These are phyloP conservation scores for Neoboletus subvelutipes DNA, from an alignment of 768 basidiomycete genomes.

Conservation along the genomic window DNA sequence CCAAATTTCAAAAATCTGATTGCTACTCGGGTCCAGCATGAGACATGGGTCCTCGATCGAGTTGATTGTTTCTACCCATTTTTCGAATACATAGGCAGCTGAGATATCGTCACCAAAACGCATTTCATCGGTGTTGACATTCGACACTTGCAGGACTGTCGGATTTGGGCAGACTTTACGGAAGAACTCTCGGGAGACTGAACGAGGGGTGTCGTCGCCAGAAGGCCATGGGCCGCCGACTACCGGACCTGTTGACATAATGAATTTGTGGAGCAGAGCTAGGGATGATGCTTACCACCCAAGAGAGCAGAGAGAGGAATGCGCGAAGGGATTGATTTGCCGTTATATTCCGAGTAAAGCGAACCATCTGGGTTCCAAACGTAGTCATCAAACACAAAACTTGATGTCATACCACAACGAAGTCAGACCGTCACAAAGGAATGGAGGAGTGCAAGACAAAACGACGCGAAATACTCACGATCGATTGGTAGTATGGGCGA, in stretches of 20 bases:
- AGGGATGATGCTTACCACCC: slow-evolving; percentile 28
- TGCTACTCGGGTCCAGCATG: slow-evolving; percentile 28
- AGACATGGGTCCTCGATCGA: slow-evolving; percentile 41
- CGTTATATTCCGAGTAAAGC: slow-evolving; percentile 38
- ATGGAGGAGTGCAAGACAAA: background rate
- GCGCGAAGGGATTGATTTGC: slow-evolving; percentile 38
- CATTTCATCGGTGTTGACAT: slow-evolving; percentile 31
- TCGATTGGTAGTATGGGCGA: slow-evolving; percentile 36
- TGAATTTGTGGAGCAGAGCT: background rate
- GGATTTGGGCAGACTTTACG: slow-evolving; percentile 41
- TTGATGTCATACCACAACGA: slow-evolving; percentile 8
- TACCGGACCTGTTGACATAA: slow-evolving; percentile 35
- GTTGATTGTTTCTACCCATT: slow-evolving; percentile 38
- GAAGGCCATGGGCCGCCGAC: slow-evolving; percentile 40
- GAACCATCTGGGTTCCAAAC: slow-evolving; percentile 38
- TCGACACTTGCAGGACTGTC: slow-evolving; percentile 31
- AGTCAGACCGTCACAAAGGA: slow-evolving; percentile 1
- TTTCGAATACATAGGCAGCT: slow-evolving; percentile 33
- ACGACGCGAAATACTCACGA: slow-evolving; percentile 27
- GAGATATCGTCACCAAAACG: slow-evolving; percentile 26
- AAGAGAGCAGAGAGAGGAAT: slow-evolving; percentile 43
- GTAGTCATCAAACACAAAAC: slow-evolving; percentile 46
- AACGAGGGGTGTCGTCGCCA: slow-evolving; percentile 32
- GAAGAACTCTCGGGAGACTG: slow-evolving; percentile 40
- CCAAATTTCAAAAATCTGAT: slow-evolving; percentile 38